Percentiles rank a stretch among this genome's conserved stretches.
These are phyloP conservation scores for Hypomontagnella monticulosa DNA, from an alignment of 495 filamentous ascomycete species.

Conservation along the genomic window DNA sequence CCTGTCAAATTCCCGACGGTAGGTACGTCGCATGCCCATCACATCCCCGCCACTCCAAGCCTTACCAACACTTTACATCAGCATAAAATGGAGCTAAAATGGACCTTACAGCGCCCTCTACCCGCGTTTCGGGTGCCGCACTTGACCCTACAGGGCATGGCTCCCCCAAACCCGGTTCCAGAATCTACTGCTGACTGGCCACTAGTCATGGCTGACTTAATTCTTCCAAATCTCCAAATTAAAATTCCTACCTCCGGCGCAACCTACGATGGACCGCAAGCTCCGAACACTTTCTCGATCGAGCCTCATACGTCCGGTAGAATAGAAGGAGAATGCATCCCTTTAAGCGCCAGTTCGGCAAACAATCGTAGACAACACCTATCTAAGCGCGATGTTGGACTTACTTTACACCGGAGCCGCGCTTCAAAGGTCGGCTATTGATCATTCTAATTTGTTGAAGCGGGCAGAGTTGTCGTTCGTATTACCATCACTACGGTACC, in stretches of 20 bases:
- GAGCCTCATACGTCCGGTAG: constrained; percentile 26
- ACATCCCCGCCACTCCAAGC: constrained; percentile 23
- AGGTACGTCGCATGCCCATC: constrained; percentile 10
- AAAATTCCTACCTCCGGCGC: constrained; percentile 14
- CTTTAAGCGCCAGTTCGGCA: not conserved
- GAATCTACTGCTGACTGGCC: constrained; percentile 22
- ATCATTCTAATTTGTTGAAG: no score
- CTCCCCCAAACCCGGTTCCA: not conserved
- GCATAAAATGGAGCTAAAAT: no score
- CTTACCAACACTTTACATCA: constrained; percentile 26
- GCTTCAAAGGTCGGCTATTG: no score
- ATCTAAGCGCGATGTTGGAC: no score
- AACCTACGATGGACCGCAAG: not conserved
- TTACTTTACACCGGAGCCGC: no score
- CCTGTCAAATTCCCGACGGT: constrained; percentile 26
- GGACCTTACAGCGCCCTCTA: no score
- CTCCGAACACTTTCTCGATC: constrained; percentile 28
- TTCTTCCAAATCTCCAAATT: constrained; percentile 42
- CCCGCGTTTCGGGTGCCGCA: constrained; percentile 24
- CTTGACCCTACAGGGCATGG: constrained; percentile 26
- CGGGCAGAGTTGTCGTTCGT: no score
- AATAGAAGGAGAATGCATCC: constrained; percentile 14
- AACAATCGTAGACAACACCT: not conserved
- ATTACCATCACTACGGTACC: no score
- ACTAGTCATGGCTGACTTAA: constrained; percentile 35